These are phyloP conservation scores for Phytophthora syringae DNA, from an alignment of 352 stramenopile genomes.

Conservation along the genomic window DNA sequence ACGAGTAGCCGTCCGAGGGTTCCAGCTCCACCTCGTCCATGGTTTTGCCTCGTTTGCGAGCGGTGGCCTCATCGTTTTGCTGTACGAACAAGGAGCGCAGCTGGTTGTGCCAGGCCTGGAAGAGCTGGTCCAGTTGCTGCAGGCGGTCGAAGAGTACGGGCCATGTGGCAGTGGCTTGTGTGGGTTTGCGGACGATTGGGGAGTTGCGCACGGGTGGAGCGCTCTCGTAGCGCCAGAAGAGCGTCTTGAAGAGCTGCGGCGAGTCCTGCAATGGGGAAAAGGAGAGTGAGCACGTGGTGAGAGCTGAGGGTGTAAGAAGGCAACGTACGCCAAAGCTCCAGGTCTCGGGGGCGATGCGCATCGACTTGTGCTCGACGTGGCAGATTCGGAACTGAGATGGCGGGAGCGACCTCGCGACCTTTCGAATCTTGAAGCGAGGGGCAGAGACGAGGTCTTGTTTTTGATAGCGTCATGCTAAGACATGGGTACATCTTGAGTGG, in stretches of 20 bases:
- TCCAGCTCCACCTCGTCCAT: slow-evolving; percentile 7
- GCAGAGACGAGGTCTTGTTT: slow-evolving; percentile 5
- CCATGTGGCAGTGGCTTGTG: slow-evolving; percentile 7
- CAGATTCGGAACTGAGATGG: slow-evolving; percentile 20
- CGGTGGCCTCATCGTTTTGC: slow-evolving; percentile 16
- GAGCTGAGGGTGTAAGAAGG: not conserved
- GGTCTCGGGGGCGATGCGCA: slow-evolving; percentile 9
- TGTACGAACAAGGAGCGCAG: slow-evolving; percentile 24
- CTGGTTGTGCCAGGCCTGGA: slow-evolving; percentile 37
- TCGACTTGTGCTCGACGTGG: slow-evolving; percentile 1
- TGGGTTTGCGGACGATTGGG: slow-evolving; percentile 21
- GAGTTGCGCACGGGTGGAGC: slow-evolving; percentile 17
- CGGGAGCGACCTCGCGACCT: not conserved
- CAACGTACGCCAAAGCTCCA: slow-evolving; percentile 17
- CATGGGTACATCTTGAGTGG: too few species aligned
- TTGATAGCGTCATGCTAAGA: too few species aligned
- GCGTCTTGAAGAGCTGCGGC: slow-evolving; percentile 25
- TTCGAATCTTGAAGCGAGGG: slow-evolving; percentile 3
- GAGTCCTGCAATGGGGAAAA: slow-evolving; percentile 19
- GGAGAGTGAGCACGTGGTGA: not conserved
- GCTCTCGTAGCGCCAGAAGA: slow-evolving; percentile 29
- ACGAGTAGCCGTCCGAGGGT: slow-evolving; percentile 29
- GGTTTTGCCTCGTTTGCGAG: slow-evolving; percentile 13
- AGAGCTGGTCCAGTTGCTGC: slow-evolving; percentile 36
- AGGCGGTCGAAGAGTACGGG: slow-evolving; percentile 29